Conservation (phyloP, 495 filamentous ascomycete genomes). For the Lentithecium fluviatile region DNA sequence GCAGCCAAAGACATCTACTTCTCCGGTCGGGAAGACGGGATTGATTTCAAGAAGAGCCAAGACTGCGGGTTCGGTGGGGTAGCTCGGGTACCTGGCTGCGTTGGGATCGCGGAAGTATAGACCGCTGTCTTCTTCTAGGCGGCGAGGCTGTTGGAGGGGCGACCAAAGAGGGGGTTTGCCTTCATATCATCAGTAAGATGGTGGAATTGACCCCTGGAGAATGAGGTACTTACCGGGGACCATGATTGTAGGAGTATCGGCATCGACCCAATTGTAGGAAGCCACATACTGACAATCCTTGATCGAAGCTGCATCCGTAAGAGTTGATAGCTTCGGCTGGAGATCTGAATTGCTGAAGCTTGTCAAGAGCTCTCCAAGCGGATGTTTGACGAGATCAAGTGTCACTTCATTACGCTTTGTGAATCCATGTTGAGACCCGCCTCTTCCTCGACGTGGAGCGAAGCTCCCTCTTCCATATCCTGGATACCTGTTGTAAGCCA, state of each 20-base stretch:
- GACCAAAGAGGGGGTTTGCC: conserved; percentile 61
- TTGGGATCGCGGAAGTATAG: conserved; percentile 62
- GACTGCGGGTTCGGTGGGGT: conserved; percentile 62
- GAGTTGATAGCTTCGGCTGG: too few relatives aligned
- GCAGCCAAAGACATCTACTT: conserved; percentile 63
- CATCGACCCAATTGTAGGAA: conserved; percentile 57
- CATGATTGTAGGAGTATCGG: conserved; percentile 46
- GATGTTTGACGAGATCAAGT: conserved; percentile 11
- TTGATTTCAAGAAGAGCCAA: conserved; percentile 45
- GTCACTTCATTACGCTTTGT: not conserved
- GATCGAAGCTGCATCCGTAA: conserved; percentile 17
- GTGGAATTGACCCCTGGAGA: not conserved
- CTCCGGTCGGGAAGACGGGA: conserved; percentile 41
- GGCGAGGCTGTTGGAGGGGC: conserved; percentile 44
- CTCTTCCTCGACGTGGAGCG: conserved; percentile 7
- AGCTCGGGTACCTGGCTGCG: conserved; percentile 54
- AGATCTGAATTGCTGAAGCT: not conserved
- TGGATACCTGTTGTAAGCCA: not conserved
- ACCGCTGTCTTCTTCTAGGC: conserved; percentile 53
- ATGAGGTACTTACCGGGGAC: conserved; percentile 51
- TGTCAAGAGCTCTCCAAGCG: conserved; percentile 15
- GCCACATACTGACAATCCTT: conserved; percentile 45
- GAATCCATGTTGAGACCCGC: not conserved
- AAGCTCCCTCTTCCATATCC: conserved; percentile 6
- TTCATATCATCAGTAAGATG: conserved; percentile 32